Percentiles rank a stretch among this genome's conserved stretches.
Evolutionary conservation across 2,329 filamentous ascomycete genomes (phyloP).

Genomic region (Colletotrichum tabaci): DNA sequence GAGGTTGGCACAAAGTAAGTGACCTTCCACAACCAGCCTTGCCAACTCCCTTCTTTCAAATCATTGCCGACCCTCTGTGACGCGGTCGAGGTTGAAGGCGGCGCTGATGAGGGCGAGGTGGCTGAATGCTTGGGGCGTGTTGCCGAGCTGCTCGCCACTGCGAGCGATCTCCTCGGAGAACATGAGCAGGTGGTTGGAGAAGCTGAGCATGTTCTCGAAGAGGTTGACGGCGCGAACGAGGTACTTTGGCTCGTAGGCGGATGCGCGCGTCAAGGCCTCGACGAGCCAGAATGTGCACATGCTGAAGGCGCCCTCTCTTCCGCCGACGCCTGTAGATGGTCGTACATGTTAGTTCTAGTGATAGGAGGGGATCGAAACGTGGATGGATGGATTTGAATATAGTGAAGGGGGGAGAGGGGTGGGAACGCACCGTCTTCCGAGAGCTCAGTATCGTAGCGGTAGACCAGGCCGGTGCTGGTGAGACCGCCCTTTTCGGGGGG

Average conservation of each 20-base stretch:
- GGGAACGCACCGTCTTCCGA: constrained; percentile 75
- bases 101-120: constrained; percentile 83
- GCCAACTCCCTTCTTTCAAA: no score
- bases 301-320: constrained; percentile 81
- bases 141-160: constrained; percentile 83
- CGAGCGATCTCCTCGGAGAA: constrained; percentile 85
- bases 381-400: neutral
- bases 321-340: constrained; percentile 73
- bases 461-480: constrained; percentile 82
- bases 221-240: constrained; percentile 74
- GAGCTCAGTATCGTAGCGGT: constrained; percentile 79
- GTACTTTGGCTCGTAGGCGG: constrained; percentile 76
- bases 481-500: constrained; percentile 82
- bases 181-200: constrained; percentile 83
- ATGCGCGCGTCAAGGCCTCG: constrained; percentile 80
- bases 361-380: neutral
- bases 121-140: constrained; percentile 85
- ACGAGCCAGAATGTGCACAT: constrained; percentile 91
- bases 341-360: neutral
- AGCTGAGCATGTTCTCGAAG: constrained; percentile 84
- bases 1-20: no score
- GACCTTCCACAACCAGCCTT: neutral
- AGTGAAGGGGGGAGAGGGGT: neutral
- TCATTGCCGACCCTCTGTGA: constrained; percentile 49
- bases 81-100: constrained; percentile 81